phyloP scores from a whole-genome alignment of 495 filamentous ascomycete species.

The Niebla homalea region DNA sequence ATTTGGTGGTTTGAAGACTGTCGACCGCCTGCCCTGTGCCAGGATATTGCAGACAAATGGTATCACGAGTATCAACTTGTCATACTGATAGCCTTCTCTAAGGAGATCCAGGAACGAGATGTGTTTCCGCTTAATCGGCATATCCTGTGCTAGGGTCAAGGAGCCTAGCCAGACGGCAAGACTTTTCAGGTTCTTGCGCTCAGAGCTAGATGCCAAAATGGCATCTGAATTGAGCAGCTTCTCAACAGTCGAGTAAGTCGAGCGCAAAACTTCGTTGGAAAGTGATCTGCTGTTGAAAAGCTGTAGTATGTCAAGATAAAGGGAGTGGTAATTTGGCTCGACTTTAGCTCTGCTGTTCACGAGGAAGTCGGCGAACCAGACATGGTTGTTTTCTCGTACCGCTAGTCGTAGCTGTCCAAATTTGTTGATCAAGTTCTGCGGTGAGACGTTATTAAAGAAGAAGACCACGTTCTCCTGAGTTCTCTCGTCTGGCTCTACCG shows the following conservation, averaged over 20 bases:
- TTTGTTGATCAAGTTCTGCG: conserved; percentile 72
- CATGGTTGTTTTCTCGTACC: conserved; percentile 65
- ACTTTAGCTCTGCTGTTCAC: conserved; percentile 93
- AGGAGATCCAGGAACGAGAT: conserved; percentile 94
- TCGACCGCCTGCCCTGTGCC: conserved; percentile 67
- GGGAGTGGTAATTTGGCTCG: conserved; percentile 86
- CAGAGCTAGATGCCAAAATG: conserved; percentile 63
- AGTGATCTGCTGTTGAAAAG: conserved; percentile 65
- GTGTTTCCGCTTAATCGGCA: conserved; percentile 91
- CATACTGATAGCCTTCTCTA: conserved; percentile 79
- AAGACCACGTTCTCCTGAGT: conserved; percentile 89
- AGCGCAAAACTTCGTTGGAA: conserved; percentile 79
- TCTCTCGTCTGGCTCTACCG: conserved; percentile 71
- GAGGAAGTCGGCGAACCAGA: conserved; percentile 94
- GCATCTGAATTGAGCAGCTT: conserved; percentile 78
- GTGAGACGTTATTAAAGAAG: conserved; percentile 89
- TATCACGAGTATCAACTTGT: conserved; percentile 79
- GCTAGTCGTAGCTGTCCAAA: conserved; percentile 64
- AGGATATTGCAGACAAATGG: conserved; percentile 96
- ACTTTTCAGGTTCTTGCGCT: conserved; percentile 81
- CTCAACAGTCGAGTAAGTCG: conserved; percentile 78
- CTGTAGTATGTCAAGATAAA: conserved; percentile 82
- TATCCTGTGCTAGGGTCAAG: conserved; percentile 83
- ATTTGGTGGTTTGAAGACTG: conserved; percentile 85
- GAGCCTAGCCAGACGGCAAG: conserved; percentile 86